These are phyloP conservation scores for Taphrina sp. DNA, from an alignment of 1,139 yeast genomes.

Conservation along the genomic window DNA sequence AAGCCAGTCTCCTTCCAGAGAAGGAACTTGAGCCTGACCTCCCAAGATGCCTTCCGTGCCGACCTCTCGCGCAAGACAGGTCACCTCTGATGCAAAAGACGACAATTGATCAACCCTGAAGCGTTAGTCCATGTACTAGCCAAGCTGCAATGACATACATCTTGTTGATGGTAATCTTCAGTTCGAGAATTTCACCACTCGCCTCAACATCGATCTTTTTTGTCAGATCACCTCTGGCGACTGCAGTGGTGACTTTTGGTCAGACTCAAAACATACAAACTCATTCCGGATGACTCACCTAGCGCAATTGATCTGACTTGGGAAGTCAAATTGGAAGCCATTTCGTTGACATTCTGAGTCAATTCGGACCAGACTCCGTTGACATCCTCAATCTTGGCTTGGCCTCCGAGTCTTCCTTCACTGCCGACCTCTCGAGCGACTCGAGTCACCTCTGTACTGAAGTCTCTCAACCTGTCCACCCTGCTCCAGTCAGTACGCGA, in stretches of 20 bases:
- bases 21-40: slow-evolving; percentile 88
- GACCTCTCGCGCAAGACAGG: slow-evolving; percentile 81
- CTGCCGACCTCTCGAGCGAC: slow-evolving; percentile 92
- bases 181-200: slow-evolving; percentile 79
- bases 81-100: slow-evolving; percentile 84
- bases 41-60: slow-evolving; percentile 89
- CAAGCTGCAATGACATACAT: slow-evolving; percentile 51
- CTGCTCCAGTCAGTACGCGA: too few relatives aligned
- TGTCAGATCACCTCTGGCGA: slow-evolving; percentile 83
- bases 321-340: slow-evolving; percentile 82
- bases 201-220: slow-evolving; percentile 86
- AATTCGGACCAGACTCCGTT: slow-evolving; percentile 90
- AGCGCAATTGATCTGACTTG: slow-evolving; percentile 88
- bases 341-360: slow-evolving; percentile 84
- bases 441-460: slow-evolving; percentile 83
- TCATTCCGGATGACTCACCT: slow-evolving; percentile 64
- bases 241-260: slow-evolving; percentile 89
- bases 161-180: slow-evolving; percentile 83
- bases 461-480: slow-evolving; percentile 81
- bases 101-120: slow-evolving; percentile 69
- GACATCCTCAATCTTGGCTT: slow-evolving; percentile 85
- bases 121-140: slow-evolving; percentile 78
- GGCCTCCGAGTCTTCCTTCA: slow-evolving; percentile 87
- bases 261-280: slow-evolving; percentile 68
- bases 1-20: slow-evolving; percentile 92